These are phyloP conservation scores for Pseudohyphozyma bogoriensis DNA, from an alignment of 768 basidiomycete species.

Conservation along the genomic window DNA sequence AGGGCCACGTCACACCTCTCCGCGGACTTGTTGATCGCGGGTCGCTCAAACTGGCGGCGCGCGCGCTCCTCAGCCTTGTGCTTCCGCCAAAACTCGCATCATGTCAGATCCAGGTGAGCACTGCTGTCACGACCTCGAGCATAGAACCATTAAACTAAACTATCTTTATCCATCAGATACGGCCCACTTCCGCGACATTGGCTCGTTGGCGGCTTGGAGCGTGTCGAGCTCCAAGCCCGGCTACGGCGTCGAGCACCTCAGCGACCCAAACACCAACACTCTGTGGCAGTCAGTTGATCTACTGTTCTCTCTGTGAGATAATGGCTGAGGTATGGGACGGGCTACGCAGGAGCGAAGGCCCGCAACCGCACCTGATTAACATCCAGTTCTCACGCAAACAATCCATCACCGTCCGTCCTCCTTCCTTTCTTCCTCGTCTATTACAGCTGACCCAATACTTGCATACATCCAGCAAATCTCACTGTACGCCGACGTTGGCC, in stretches of 20 bases:
- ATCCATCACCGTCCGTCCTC: conserved; percentile 60
- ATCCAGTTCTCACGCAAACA: conserved; percentile 86
- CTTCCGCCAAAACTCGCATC: too few relatives aligned
- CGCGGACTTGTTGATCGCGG: too few relatives aligned
- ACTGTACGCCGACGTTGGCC: conserved; percentile 64
- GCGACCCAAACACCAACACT: conserved; percentile 66
- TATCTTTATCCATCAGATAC: conserved; percentile 1
- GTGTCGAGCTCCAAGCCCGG: conserved; percentile 96
- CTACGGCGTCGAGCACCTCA: conserved; percentile 83
- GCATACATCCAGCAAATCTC: conserved; percentile 60
- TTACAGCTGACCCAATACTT: background rate
- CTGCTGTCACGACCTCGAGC: too few relatives aligned
- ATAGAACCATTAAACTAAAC: too few relatives aligned
- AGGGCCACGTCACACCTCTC: too few relatives aligned
- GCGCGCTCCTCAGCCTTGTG: too few relatives aligned
- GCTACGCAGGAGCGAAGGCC: conserved; percentile 57
- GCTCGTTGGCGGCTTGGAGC: conserved; percentile 81
- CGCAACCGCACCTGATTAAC: conserved; percentile 93
- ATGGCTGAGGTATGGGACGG: background rate
- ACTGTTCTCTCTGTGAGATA: conserved; percentile 37
- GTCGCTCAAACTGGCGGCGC: too few relatives aligned
- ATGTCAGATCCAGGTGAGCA: too few relatives aligned
- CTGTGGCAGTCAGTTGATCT: conserved; percentile 83
- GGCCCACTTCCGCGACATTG: conserved; percentile 44
- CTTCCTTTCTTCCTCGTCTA: background rate